Percentiles rank a stretch among this genome's conserved stretches.
These are phyloP conservation scores for Coemansia sp. DNA, from an alignment of 192 early-diverging fungal species.

Conservation along the genomic window DNA sequence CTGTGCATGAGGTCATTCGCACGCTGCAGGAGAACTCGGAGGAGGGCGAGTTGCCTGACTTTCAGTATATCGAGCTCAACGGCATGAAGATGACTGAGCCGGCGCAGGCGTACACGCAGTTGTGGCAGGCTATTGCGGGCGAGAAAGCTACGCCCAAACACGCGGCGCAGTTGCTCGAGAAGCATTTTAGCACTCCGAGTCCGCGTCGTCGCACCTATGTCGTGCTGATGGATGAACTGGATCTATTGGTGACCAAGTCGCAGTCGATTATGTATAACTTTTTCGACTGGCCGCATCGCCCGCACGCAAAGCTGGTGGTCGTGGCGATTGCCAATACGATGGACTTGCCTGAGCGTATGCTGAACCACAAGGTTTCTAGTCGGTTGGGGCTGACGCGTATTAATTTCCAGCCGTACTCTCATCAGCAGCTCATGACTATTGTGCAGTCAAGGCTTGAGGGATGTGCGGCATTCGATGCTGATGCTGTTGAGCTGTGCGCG, in stretches of 20 bases:
- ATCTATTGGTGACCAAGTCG: conserved; percentile 88
- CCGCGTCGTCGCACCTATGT: conserved; percentile 56
- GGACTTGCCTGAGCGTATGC: conserved; percentile 93
- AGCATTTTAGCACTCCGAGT: conserved; percentile 64
- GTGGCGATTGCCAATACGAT: conserved; percentile 98
- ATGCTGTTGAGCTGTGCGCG: conserved; percentile 93
- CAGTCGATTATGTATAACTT: conserved; percentile 98
- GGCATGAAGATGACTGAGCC: conserved; percentile 97
- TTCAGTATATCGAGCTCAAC: conserved; percentile 95
- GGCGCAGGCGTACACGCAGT: conserved; percentile 76
- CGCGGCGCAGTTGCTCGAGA: conserved; percentile 76
- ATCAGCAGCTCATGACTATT: conserved; percentile 83
- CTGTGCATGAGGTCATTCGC: conserved; percentile 83
- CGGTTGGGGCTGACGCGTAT: conserved; percentile 87
- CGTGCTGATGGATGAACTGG: conserved; percentile 96
- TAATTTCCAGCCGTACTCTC: conserved; percentile 91
- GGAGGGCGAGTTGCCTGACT: conserved; percentile 65
- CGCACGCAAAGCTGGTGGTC: conserved; percentile 83
- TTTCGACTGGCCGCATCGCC: conserved; percentile 94
- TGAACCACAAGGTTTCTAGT: conserved; percentile 87
- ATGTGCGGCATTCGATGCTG: conserved; percentile 69
- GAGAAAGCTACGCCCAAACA: conserved; percentile 69
- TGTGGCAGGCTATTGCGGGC: conserved; percentile 74
- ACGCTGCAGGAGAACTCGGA: conserved; percentile 63
- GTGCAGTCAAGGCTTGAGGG: conserved; percentile 79